Evolutionary conservation across 2,329 filamentous ascomycete species (phyloP).

Genomic region (Hawksworthiomyces lignivorus): DNA sequence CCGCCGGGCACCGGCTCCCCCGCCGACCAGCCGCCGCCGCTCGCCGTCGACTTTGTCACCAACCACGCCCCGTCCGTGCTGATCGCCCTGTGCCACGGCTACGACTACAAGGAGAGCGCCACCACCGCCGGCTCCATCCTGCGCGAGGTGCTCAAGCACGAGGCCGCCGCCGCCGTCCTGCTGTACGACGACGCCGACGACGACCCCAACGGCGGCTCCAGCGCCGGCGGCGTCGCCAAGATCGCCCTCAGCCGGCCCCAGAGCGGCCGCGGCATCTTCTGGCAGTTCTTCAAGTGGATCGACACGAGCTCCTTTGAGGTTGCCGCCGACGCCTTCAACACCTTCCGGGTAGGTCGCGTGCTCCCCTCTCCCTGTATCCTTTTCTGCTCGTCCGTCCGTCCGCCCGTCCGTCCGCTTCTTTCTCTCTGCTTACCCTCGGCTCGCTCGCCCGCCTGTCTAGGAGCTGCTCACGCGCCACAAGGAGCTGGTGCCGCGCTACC

Average conservation of each 20-base stretch:
- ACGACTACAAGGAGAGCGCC: conserved; percentile 83
- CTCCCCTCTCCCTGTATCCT: not conserved
- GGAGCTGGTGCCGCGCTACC: conserved; percentile 76
- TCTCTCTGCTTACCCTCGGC: conserved; percentile 11
- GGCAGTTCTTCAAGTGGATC: conserved; percentile 96
- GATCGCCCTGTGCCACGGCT: conserved; percentile 80
- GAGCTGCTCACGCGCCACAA: conserved; percentile 95
- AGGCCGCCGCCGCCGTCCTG: conserved; percentile 83
- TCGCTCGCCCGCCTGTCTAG: too few relatives aligned
- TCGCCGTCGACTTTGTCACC: conserved; percentile 82
- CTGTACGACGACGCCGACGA: conserved; percentile 81
- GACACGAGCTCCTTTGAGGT: conserved; percentile 95
- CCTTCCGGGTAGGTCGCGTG: conserved; percentile 65
- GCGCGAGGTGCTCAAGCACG: conserved; percentile 80
- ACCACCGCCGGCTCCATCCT: conserved; percentile 86
- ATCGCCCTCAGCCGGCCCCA: conserved; percentile 71
- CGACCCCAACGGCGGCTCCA: conserved; percentile 45
- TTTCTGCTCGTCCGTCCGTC: not conserved
- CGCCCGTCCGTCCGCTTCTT: too few relatives aligned
- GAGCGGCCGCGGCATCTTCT: conserved; percentile 80
- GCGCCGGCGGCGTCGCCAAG: conserved; percentile 65
- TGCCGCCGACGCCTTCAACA: conserved; percentile 94
- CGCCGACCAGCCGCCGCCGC: conserved; percentile 59
- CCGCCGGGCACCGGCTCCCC: conserved; percentile 37
- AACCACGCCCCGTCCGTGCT: conserved; percentile 80